Conservation (phyloP, 495 filamentous ascomycete genomes). For the Xanthoparmelia taractica region DNA sequence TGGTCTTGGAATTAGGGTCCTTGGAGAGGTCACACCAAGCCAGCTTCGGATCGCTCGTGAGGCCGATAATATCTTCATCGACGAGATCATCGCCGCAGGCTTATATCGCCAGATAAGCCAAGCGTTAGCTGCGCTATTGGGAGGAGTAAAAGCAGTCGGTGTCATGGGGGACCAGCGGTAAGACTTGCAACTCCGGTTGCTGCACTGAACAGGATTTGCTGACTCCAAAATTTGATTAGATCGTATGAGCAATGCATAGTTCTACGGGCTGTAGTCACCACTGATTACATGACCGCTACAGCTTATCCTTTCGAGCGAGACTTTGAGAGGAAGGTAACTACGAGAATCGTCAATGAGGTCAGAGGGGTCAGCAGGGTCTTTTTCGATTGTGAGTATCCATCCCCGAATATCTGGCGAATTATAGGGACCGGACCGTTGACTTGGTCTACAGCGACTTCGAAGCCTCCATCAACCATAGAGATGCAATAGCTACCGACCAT, state of each 20-base stretch:
- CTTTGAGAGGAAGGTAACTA: background rate
- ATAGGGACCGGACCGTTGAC: no score
- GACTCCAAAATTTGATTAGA: background rate
- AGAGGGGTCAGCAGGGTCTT: slow-evolving; percentile 61
- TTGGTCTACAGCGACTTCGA: no score
- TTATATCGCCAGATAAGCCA: slow-evolving; percentile 76
- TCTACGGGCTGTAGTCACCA: slow-evolving; percentile 19
- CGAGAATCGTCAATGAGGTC: slow-evolving; percentile 77
- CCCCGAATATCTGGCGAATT: no score
- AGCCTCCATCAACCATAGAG: no score
- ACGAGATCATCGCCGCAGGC: slow-evolving; percentile 74
- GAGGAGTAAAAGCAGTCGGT: slow-evolving; percentile 59
- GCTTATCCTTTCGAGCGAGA: background rate
- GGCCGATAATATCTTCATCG: slow-evolving; percentile 80
- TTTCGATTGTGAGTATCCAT: slow-evolving; percentile 38
- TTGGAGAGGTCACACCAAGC: slow-evolving; percentile 79
- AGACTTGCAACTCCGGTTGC: background rate
- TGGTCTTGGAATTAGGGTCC: slow-evolving; percentile 80
- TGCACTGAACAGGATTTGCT: background rate
- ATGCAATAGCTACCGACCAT: no score
- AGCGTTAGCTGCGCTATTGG: slow-evolving; percentile 74
- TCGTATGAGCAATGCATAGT: background rate
- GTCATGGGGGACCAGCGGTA: slow-evolving; percentile 62
- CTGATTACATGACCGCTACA: slow-evolving; percentile 74
- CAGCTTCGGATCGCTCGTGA: slow-evolving; percentile 71